Evolutionary conservation across 371 early-diverging fungal genomes (phyloP).

Genomic region (Sporodiniella umbellata): DNA sequence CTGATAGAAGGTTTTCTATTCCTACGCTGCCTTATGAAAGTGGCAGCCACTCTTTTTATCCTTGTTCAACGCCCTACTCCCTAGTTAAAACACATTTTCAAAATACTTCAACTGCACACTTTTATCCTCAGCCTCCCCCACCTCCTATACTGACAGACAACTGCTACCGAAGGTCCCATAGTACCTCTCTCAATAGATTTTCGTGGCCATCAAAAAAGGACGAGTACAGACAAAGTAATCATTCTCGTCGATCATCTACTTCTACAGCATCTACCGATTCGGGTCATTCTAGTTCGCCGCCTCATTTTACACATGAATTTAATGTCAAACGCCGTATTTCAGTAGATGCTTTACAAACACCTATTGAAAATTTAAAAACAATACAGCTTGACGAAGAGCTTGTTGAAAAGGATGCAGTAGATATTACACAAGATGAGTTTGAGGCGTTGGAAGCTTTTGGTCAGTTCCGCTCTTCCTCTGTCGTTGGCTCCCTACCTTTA

Average conservation of each 20-base stretch:
- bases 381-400: slow-evolving; percentile 11
- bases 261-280: slow-evolving; percentile 6
- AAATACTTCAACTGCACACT: background rate
- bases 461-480: slow-evolving; percentile 12
- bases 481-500: background rate
- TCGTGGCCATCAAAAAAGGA: slow-evolving; percentile 22
- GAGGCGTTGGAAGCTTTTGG: slow-evolving; percentile 46
- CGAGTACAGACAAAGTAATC: background rate
- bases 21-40: background rate
- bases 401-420: slow-evolving; percentile 10
- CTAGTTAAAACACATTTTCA: background rate
- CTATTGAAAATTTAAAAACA: slow-evolving; percentile 15
- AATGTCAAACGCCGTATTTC: slow-evolving; percentile 18
- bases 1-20: slow-evolving; percentile 1
- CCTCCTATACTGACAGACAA: background rate
- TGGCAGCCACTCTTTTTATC: background rate
- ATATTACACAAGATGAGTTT: slow-evolving; percentile 40
- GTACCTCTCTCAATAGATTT: slow-evolving; percentile 10
- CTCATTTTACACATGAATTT: background rate
- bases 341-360: slow-evolving; percentile 20
- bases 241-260: slow-evolving; percentile 5
- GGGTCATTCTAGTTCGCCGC: slow-evolving; percentile 1
- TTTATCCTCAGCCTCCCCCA: background rate
- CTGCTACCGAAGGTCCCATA: background rate
- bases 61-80: background rate